A percentile compares a stretch with the other conserved stretches of the same genome.
Conservation (phyloP, 768 basidiomycete genomes). For the Calvatia gigantea region DNA sequence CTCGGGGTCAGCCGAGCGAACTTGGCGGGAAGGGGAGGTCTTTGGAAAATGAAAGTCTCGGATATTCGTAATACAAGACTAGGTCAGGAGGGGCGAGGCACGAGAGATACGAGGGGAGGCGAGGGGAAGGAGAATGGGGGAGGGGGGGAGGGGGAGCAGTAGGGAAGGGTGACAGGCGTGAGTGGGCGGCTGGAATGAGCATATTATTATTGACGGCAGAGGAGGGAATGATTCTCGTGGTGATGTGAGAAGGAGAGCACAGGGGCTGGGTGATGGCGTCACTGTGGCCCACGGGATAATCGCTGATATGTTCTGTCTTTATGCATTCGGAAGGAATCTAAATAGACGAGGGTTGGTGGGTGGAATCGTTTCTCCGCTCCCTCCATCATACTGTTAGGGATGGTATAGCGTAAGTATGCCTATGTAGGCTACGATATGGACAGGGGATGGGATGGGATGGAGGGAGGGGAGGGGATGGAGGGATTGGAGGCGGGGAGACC, state of each 20-base stretch:
- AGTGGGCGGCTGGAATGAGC: slow-evolving; percentile 6
- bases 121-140: neutral
- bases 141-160: neutral
- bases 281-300: slow-evolving; percentile 14
- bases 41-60: neutral
- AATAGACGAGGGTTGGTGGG: slow-evolving; percentile 1
- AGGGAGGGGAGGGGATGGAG: neutral
- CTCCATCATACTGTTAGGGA: neutral
- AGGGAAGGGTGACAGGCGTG: slow-evolving; percentile 11
- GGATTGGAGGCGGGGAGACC: neutral
- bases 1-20: slow-evolving; percentile 1
- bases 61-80: neutral
- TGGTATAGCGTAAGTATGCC: neutral
- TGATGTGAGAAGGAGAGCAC: slow-evolving; percentile 12
- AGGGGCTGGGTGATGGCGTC: slow-evolving; percentile 13
- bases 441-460: neutral
- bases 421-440: neutral
- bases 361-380: neutral
- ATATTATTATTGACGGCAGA: slow-evolving; percentile 12
- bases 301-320: slow-evolving; percentile 13
- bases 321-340: slow-evolving; percentile 7
- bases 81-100: too few species aligned
- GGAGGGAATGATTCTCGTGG: slow-evolving; percentile 12
- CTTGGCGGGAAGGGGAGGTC: slow-evolving; percentile 1
- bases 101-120: neutral